These are phyloP conservation scores for Trifolium repens DNA, from an alignment of 306 rosid genomes.

Conservation along the genomic window DNA sequence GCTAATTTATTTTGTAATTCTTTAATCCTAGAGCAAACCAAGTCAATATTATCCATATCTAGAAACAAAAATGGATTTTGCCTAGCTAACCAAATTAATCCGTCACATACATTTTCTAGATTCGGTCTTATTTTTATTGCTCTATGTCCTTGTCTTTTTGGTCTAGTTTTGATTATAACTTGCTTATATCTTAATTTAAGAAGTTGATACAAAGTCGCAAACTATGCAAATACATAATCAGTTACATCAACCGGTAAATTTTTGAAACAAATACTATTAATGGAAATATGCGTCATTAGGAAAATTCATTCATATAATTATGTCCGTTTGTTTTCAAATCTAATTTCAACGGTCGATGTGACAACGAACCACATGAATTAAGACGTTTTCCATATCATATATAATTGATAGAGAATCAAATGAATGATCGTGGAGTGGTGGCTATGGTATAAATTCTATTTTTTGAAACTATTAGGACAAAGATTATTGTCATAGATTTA, in stretches of 20 bases:
- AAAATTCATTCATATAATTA: constrained; percentile 5
- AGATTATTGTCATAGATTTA: constrained; percentile 40
- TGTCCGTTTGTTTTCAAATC: constrained; percentile 12
- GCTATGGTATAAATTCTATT: constrained; percentile 11
- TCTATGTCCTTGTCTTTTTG: neutral
- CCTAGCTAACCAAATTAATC: neutral
- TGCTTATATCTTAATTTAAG: neutral
- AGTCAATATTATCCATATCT: neutral
- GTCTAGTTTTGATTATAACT: constrained; percentile 12
- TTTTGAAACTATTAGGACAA: constrained; percentile 42
- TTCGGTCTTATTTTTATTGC: neutral
- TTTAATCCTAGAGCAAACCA: neutral
- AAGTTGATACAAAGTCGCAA: constrained; percentile 21
- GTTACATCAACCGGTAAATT: neutral
- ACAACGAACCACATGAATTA: constrained; percentile 40
- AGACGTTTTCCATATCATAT: constrained; percentile 33
- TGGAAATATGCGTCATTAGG: neutral
- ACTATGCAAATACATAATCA: constrained; percentile 15
- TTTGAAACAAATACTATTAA: neutral
- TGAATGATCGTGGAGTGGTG: neutral
- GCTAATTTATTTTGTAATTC: too few species aligned
- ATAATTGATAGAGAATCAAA: constrained; percentile 5
- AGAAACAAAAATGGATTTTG: neutral
- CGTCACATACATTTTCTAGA: neutral
- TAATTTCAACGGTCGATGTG: constrained; percentile 40